phyloP scores from a whole-genome alignment of 371 early-diverging fungal genomes.

The Syncephalastrum monosporum region DNA sequence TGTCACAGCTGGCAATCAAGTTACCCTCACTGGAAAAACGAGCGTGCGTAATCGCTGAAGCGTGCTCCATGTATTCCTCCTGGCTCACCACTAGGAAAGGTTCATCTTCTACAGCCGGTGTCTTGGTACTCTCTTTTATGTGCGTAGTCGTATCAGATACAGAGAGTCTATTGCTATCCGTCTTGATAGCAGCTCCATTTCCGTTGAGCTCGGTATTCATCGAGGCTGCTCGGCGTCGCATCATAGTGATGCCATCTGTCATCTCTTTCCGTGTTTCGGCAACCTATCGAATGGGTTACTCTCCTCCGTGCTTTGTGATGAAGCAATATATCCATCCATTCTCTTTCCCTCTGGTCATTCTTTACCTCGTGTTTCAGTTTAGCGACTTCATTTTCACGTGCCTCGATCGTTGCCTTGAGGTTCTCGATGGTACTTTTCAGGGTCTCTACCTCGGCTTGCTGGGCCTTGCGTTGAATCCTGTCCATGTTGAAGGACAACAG shows the following conservation, averaged over 20 bases:
- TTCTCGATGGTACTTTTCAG: constrained; percentile 53
- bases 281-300: constrained; percentile 11
- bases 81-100: constrained; percentile 49
- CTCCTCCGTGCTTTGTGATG: background rate
- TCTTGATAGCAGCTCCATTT: constrained; percentile 5
- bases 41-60: constrained; percentile 62
- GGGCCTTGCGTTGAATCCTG: constrained; percentile 52
- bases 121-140: background rate
- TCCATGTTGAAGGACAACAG: constrained; percentile 61
- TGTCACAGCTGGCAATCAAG: constrained; percentile 65
- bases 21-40: constrained; percentile 60
- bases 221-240: constrained; percentile 43
- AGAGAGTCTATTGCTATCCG: background rate
- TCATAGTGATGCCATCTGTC: constrained; percentile 48
- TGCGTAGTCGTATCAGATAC: too few relatives aligned
- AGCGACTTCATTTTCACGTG: constrained; percentile 54
- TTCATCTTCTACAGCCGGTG: constrained; percentile 25
- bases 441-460: constrained; percentile 58
- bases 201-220: constrained; percentile 22
- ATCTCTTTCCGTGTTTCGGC: constrained; percentile 43
- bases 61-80: constrained; percentile 63
- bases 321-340: background rate
- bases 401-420: constrained; percentile 48
- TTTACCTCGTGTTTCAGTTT: constrained; percentile 42
- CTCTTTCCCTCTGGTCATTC: background rate